These are phyloP conservation scores for Plasmopara halstedii DNA, from an alignment of 352 stramenopile genomes.

Conservation along the genomic window DNA sequence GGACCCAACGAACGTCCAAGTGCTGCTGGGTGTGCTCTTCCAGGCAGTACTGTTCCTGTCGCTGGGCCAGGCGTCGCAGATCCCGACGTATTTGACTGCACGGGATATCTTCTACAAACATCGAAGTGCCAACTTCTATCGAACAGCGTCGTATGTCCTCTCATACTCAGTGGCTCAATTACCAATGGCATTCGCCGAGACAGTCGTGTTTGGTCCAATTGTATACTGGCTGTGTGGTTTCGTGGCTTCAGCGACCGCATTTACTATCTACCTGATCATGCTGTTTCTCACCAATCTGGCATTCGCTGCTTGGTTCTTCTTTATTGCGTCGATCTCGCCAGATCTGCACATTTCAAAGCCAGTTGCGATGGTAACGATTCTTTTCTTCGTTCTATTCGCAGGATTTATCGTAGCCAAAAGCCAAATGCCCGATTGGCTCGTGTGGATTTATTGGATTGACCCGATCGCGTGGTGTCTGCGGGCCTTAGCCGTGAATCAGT, in stretches of 20 bases:
- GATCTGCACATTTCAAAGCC: slow-evolving; percentile 29
- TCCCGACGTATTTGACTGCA: slow-evolving; percentile 63
- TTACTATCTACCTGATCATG: slow-evolving; percentile 36
- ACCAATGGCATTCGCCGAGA: slow-evolving; percentile 48
- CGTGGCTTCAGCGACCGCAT: slow-evolving; percentile 13
- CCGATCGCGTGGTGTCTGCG: slow-evolving; percentile 39
- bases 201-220: slow-evolving; percentile 66
- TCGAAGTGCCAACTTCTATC: slow-evolving; percentile 68
- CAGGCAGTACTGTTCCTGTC: slow-evolving; percentile 65
- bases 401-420: slow-evolving; percentile 45
- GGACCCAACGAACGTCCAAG: slow-evolving; percentile 26
- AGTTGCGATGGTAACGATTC: slow-evolving; percentile 27
- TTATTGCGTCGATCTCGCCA: slow-evolving; percentile 25
- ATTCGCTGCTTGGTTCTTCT: slow-evolving; percentile 45
- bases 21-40: slow-evolving; percentile 70
- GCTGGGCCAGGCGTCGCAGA: slow-evolving; percentile 58
- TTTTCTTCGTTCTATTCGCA: slow-evolving; percentile 37
- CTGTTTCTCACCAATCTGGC: slow-evolving; percentile 35
- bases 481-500: slow-evolving; percentile 26
- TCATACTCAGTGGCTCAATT: slow-evolving; percentile 55
- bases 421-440: slow-evolving; percentile 30
- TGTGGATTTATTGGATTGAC: slow-evolving; percentile 55
- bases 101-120: slow-evolving; percentile 79
- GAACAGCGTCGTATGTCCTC: slow-evolving; percentile 47
- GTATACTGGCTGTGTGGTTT: slow-evolving; percentile 81